phyloP scores from a whole-genome alignment of 768 basidiomycete species.

The Pleurotus tuber-regium region DNA sequence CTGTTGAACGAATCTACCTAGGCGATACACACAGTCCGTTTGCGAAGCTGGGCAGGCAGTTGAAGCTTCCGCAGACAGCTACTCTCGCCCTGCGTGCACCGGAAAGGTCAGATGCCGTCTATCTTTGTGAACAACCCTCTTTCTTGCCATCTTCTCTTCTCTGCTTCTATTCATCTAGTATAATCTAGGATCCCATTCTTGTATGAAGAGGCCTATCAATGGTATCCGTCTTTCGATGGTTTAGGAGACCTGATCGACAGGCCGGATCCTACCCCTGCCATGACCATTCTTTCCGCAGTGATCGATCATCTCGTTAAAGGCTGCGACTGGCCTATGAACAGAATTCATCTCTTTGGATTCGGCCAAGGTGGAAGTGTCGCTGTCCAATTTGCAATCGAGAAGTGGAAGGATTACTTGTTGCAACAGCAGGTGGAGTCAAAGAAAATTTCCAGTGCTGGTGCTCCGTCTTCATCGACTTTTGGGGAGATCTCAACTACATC shows the following conservation, averaged over 20 bases:
- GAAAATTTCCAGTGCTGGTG: neutral
- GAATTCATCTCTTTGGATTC: conserved; percentile 88
- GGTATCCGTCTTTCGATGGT: conserved; percentile 80
- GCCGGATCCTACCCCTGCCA: conserved; percentile 72
- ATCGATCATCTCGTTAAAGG: conserved; percentile 55
- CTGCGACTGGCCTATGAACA: conserved; percentile 61
- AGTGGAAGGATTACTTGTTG: conserved; percentile 44
- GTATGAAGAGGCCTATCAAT: conserved; percentile 78
- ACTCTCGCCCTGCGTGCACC: conserved; percentile 79
- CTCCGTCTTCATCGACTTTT: neutral
- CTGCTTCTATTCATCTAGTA: conserved; percentile 36
- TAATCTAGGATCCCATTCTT: conserved; percentile 55
- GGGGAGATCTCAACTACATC: neutral
- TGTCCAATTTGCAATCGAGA: conserved; percentile 58
- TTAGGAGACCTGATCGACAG: conserved; percentile 69
- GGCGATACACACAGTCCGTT: conserved; percentile 85
- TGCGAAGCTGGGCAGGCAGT: conserved; percentile 60
- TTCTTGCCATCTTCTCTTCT: conserved; percentile 2
- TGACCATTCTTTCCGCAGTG: conserved; percentile 52
- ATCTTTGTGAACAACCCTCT: too few relatives aligned
- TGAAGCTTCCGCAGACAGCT: conserved; percentile 91
- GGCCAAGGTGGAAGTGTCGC: conserved; percentile 84
- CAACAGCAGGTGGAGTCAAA: conserved; percentile 13
- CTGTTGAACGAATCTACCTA: conserved; percentile 26
- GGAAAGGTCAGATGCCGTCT: conserved; percentile 50